phyloP scores from a whole-genome alignment of 2,329 filamentous ascomycete genomes.

The Cladosporium sphaerospermum region DNA sequence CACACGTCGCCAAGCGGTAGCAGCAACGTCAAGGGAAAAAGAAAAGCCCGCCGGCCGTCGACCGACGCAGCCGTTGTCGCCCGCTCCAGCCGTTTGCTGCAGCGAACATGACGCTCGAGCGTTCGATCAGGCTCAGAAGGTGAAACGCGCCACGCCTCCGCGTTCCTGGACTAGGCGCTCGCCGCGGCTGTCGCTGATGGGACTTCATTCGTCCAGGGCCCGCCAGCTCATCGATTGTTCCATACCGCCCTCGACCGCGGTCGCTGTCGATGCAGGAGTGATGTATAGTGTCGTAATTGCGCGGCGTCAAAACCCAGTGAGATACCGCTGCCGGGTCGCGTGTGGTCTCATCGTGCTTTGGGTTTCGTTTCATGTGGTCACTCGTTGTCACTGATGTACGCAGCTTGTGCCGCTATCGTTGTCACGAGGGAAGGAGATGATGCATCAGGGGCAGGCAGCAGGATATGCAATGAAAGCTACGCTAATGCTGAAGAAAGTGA shows the following conservation, averaged over 20 bases:
- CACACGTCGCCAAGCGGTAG: neutral
- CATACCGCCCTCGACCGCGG: neutral
- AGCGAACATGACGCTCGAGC: neutral
- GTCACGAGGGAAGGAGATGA: neutral
- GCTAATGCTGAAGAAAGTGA: neutral
- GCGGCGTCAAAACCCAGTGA: neutral
- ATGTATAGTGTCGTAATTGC: neutral
- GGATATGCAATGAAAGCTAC: neutral
- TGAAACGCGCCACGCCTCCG: slow-evolving; percentile 6
- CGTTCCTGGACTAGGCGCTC: neutral
- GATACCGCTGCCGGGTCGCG: neutral
- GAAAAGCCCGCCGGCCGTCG: too few species aligned
- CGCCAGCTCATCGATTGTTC: slow-evolving; percentile 1
- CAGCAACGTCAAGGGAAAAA: neutral
- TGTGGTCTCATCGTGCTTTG: slow-evolving; percentile 2
- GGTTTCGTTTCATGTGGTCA: slow-evolving; percentile 8
- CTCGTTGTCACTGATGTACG: slow-evolving; percentile 2
- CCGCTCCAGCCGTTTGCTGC: slow-evolving; percentile 4
- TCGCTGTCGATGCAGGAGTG: neutral
- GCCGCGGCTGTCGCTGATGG: too few species aligned
- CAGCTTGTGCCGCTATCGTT: neutral
- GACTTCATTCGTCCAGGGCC: neutral
- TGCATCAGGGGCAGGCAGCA: too few species aligned
- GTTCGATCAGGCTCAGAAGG: neutral
- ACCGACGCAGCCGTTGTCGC: slow-evolving; percentile 5